Percentiles rank a stretch among this genome's conserved stretches.
Evolutionary conservation across 2,329 filamentous ascomycete species (phyloP).

Genomic region (Myriangium duriaei): DNA sequence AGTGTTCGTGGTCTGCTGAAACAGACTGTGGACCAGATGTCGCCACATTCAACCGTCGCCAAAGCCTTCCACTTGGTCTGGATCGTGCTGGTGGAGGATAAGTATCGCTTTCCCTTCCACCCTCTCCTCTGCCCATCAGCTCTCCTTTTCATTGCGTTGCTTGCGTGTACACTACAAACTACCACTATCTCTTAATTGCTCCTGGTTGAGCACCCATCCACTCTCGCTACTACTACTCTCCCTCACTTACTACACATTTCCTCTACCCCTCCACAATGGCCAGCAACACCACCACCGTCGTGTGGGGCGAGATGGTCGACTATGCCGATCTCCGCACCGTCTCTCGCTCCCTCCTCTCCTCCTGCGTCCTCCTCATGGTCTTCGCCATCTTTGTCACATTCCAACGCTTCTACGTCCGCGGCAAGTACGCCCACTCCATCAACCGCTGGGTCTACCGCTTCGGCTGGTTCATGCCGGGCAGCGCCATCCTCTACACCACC

Average conservation of each 20-base stretch:
- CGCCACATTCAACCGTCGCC: neutral
- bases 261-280: too few species aligned
- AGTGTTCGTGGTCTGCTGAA: too few species aligned
- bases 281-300: neutral
- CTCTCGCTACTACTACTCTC: neutral
- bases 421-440: neutral
- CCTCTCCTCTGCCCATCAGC: neutral
- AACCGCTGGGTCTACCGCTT: neutral
- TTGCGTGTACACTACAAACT: too few species aligned
- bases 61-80: neutral
- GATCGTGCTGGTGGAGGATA: neutral
- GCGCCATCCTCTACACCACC: constrained; percentile 2
- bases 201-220: neutral
- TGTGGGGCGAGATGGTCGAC: neutral
- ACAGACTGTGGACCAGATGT: too few species aligned
- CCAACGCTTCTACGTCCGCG: constrained; percentile 7
- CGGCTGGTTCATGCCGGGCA: constrained; percentile 3
- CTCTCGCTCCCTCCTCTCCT: neutral
- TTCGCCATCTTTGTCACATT: constrained; percentile 1
- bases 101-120: neutral
- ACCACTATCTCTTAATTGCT: neutral
- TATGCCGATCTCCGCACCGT: neutral
- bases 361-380: constrained; percentile 3
- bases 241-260: too few species aligned
- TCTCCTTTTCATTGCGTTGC: neutral